phyloP scores from a whole-genome alignment of 2,329 filamentous ascomycete species.

The Setomelanomma holmii region DNA sequence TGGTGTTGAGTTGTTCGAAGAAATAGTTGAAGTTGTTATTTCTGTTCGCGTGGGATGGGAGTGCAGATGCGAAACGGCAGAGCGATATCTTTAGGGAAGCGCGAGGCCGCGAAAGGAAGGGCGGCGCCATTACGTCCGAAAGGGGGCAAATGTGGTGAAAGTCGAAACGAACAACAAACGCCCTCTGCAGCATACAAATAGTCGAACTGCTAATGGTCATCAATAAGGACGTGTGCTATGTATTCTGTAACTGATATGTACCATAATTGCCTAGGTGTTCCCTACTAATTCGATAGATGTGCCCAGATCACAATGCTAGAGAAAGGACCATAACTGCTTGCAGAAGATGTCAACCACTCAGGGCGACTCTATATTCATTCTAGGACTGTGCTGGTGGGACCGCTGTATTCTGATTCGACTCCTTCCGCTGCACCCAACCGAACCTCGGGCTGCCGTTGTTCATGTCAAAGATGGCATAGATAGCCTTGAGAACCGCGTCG shows the following conservation, averaged over 20 bases:
- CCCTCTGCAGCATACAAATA: too few species aligned
- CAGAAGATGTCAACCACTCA: not conserved
- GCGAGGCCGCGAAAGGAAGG: too few species aligned
- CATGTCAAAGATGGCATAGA: constrained; percentile 58
- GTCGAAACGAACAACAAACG: too few species aligned
- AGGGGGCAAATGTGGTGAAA: too few species aligned
- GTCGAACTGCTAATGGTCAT: too few species aligned
- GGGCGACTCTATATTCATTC: not conserved
- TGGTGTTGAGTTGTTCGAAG: not conserved
- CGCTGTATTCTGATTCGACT: constrained; percentile 33
- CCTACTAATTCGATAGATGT: not conserved
- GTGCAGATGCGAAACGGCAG: too few species aligned
- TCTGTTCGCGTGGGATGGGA: too few species aligned
- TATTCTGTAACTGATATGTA: too few species aligned
- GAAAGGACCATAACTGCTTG: not conserved
- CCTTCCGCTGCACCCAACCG: constrained; percentile 63
- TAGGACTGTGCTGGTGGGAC: constrained; percentile 10
- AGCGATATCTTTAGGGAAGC: too few species aligned
- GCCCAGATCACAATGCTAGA: not conserved
- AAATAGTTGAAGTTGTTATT: not conserved
- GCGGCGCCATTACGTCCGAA: too few species aligned
- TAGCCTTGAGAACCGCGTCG: constrained; percentile 68
- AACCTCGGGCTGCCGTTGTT: constrained; percentile 48
- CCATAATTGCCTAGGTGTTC: too few species aligned
- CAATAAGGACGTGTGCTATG: too few species aligned